Conservation (phyloP, 805 yeast species). For the Ogataea zsoltii region DNA sequence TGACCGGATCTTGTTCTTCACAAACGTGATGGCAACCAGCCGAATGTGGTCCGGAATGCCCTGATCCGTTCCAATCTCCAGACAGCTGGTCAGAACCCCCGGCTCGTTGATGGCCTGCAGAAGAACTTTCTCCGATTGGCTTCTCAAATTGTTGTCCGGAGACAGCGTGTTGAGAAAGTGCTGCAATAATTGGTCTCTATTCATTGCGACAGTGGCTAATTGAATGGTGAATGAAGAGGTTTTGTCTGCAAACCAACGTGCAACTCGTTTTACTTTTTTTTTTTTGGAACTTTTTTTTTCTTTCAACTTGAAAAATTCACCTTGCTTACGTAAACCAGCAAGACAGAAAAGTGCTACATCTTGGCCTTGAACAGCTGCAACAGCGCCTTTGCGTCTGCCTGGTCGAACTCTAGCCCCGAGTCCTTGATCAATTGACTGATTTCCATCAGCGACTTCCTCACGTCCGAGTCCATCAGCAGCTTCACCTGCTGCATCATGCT, state of each 20-base stretch:
- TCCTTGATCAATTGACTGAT: conserved; percentile 25
- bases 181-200: conserved; percentile 43
- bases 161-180: conserved; percentile 52
- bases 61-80: conserved; percentile 43
- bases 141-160: conserved; percentile 42
- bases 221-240: background rate
- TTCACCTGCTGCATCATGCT: conserved; percentile 24
- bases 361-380: conserved; percentile 24
- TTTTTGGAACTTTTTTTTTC: background rate
- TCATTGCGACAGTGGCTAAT: conserved; percentile 28
- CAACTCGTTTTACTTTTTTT: background rate
- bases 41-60: conserved; percentile 49
- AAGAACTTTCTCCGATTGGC: conserved; percentile 45
- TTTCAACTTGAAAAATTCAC: background rate
- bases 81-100: conserved; percentile 46
- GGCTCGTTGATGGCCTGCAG: conserved; percentile 42
- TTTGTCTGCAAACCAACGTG: too few species aligned
- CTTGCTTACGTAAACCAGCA: background rate
- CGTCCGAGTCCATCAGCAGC: conserved; percentile 30
- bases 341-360: conserved; percentile 6
- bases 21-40: conserved; percentile 76
- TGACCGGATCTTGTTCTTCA: conserved; percentile 70
- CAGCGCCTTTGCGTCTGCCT: conserved; percentile 29
- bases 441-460: conserved; percentile 24
- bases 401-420: conserved; percentile 25